These are phyloP conservation scores for Mariannaea elegans DNA, from an alignment of 2,329 filamentous ascomycete species.

Conservation along the genomic window DNA sequence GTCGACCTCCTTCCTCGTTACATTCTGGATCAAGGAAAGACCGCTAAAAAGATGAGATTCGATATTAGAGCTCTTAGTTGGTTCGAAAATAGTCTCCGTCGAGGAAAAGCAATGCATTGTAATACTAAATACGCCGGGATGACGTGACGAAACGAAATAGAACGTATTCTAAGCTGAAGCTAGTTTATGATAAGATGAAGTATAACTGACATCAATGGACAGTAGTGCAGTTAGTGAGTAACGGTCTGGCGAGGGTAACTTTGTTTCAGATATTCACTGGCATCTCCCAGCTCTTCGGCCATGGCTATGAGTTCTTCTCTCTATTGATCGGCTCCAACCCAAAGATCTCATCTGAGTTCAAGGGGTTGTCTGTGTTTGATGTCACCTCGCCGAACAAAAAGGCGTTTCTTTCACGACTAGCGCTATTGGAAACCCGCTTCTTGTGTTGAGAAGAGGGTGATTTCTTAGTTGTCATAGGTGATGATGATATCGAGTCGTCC, in stretches of 20 bases:
- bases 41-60: conserved; percentile 51
- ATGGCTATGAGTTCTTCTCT: conserved; percentile 15
- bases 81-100: background rate
- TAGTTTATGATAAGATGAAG: too few relatives aligned
- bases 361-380: conserved; percentile 46
- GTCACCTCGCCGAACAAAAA: conserved; percentile 67
- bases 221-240: too few relatives aligned
- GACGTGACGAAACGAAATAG: too few relatives aligned
- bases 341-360: conserved; percentile 61
- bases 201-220: too few relatives aligned
- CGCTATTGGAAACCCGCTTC: conserved; percentile 54
- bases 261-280: background rate
- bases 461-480: conserved; percentile 35
- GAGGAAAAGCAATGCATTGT: too few relatives aligned
- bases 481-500: conserved; percentile 48
- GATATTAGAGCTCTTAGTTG: background rate
- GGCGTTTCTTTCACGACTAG: conserved; percentile 63
- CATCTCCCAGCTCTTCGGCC: background rate
- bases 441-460: conserved; percentile 48
- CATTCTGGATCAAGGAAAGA: conserved; percentile 66
- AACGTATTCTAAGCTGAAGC: background rate
- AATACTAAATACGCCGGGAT: too few relatives aligned
- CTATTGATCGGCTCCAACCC: conserved; percentile 60
- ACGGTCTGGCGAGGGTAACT: too few relatives aligned
- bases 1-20: conserved; percentile 48